phyloP scores from a whole-genome alignment of 2,329 filamentous ascomycete species.

The Elsinoe australis region DNA sequence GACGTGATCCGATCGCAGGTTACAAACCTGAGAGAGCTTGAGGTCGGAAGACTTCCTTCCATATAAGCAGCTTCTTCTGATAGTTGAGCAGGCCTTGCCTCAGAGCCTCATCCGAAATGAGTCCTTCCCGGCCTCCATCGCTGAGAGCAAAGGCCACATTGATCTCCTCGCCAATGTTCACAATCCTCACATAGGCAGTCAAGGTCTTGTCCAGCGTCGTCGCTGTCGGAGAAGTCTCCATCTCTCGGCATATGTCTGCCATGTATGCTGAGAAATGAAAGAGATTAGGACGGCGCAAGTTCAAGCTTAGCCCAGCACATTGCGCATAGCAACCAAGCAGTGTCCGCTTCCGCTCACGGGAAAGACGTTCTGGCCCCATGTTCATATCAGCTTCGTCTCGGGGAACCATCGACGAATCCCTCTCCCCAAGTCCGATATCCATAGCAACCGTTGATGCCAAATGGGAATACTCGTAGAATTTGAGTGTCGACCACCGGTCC shows the following conservation, averaged over 20 bases:
- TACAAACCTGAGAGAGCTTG: slow-evolving; percentile 38
- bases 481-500: slow-evolving; percentile 40
- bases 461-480: slow-evolving; percentile 47
- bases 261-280: slow-evolving; percentile 55
- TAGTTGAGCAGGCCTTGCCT: slow-evolving; percentile 50
- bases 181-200: slow-evolving; percentile 53
- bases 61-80: slow-evolving; percentile 54
- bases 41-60: slow-evolving; percentile 60
- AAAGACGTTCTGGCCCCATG: slow-evolving; percentile 12
- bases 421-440: slow-evolving; percentile 34
- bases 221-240: slow-evolving; percentile 49
- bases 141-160: slow-evolving; percentile 61
- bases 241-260: slow-evolving; percentile 50
- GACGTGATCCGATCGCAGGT: slow-evolving; percentile 46
- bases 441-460: slow-evolving; percentile 46
- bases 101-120: slow-evolving; percentile 22
- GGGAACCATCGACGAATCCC: slow-evolving; percentile 6
- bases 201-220: slow-evolving; percentile 51
- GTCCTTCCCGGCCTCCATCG: slow-evolving; percentile 27
- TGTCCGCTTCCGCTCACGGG: slow-evolving; percentile 36
- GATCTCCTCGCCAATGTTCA: slow-evolving; percentile 61
- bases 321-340: slow-evolving; percentile 56
- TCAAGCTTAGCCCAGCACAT: slow-evolving; percentile 53
- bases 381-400: slow-evolving; percentile 7
- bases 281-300: slow-evolving; percentile 53